Percentiles rank a stretch among this genome's conserved stretches.
Conservation (phyloP, 2,329 filamentous ascomycete species). For the Conoideocrella luteorostrata region DNA sequence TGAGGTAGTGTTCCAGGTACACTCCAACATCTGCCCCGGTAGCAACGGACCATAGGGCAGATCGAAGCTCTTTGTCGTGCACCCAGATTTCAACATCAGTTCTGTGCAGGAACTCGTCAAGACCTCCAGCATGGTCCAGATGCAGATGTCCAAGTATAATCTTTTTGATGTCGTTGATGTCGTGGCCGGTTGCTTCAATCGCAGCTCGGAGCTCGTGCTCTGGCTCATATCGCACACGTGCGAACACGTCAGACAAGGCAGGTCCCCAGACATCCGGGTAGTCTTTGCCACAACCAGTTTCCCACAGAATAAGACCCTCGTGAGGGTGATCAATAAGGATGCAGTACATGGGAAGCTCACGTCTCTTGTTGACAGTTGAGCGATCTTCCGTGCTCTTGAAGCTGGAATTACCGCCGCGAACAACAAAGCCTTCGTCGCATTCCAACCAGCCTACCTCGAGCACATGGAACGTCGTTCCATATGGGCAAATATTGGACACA, state of each 20-base stretch:
- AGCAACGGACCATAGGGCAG: slow-evolving; percentile 37
- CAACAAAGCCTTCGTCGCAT: slow-evolving; percentile 6
- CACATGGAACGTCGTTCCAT: neutral
- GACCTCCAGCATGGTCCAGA: slow-evolving; percentile 40
- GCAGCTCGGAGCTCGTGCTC: slow-evolving; percentile 13
- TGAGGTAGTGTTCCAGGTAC: slow-evolving; percentile 14
- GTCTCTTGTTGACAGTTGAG: neutral
- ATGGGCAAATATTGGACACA: slow-evolving; percentile 1
- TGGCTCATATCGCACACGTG: slow-evolving; percentile 12
- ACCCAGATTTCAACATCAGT: slow-evolving; percentile 38
- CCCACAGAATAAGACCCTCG: slow-evolving; percentile 14
- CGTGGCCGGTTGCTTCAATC: slow-evolving; percentile 20
- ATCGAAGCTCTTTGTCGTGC: slow-evolving; percentile 39
- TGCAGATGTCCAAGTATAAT: slow-evolving; percentile 41
- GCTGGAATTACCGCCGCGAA: slow-evolving; percentile 4
- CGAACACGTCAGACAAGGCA: slow-evolving; percentile 12
- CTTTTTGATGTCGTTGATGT: slow-evolving; percentile 39
- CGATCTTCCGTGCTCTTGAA: slow-evolving; percentile 2
- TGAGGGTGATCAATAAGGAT: slow-evolving; percentile 12
- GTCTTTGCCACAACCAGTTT: slow-evolving; percentile 13
- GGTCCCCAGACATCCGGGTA: slow-evolving; percentile 15
- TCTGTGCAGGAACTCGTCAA: slow-evolving; percentile 34
- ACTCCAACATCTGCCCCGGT: slow-evolving; percentile 22
- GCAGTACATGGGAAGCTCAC: slow-evolving; percentile 6
- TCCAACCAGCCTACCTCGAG: slow-evolving; percentile 4